Evolutionary conservation across 108 stramenopile genomes (phyloP).

Genomic region (Nitzschia putrida): DNA sequence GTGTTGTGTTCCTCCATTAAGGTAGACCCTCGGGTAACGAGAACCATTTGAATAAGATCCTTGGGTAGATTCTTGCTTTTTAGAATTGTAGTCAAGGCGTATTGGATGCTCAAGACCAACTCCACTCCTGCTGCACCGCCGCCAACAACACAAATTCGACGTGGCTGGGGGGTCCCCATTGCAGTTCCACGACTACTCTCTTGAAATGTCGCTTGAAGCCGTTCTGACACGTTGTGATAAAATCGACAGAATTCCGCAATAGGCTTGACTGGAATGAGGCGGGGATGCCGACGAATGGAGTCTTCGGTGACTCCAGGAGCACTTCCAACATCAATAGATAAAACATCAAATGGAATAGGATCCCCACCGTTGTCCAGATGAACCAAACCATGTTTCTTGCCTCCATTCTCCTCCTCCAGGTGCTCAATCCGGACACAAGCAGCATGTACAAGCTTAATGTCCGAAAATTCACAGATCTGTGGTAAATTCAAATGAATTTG

Average conservation of each 20-base stretch:
- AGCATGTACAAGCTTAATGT: slow-evolving; percentile 52
- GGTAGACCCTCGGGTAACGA: slow-evolving; percentile 43
- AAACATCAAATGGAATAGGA: slow-evolving; percentile 57
- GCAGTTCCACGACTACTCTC: not conserved
- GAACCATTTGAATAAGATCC: slow-evolving; percentile 14
- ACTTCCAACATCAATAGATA: slow-evolving; percentile 73
- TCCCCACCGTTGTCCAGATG: slow-evolving; percentile 38
- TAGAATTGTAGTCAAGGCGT: slow-evolving; percentile 27
- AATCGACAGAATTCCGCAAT: slow-evolving; percentile 53
- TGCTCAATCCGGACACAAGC: slow-evolving; percentile 43
- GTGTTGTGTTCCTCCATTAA: slow-evolving; percentile 49
- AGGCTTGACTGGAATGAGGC: slow-evolving; percentile 76
- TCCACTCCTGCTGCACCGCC: slow-evolving; percentile 72
- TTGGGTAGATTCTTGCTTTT: not conserved
- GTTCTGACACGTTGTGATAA: slow-evolving; percentile 25
- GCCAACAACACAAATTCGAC: slow-evolving; percentile 47
- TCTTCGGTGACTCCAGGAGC: slow-evolving; percentile 23
- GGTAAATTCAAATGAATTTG: slow-evolving; percentile 78
- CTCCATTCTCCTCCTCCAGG: slow-evolving; percentile 1
- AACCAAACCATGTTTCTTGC: slow-evolving; percentile 8
- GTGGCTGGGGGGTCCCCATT: not conserved
- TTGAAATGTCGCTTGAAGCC: not conserved
- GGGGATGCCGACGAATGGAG: slow-evolving; percentile 9
- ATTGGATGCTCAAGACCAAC: slow-evolving; percentile 53
- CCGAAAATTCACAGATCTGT: slow-evolving; percentile 48